Conservation (phyloP, 495 filamentous ascomycete species). For the Penicillium pancosmium region DNA sequence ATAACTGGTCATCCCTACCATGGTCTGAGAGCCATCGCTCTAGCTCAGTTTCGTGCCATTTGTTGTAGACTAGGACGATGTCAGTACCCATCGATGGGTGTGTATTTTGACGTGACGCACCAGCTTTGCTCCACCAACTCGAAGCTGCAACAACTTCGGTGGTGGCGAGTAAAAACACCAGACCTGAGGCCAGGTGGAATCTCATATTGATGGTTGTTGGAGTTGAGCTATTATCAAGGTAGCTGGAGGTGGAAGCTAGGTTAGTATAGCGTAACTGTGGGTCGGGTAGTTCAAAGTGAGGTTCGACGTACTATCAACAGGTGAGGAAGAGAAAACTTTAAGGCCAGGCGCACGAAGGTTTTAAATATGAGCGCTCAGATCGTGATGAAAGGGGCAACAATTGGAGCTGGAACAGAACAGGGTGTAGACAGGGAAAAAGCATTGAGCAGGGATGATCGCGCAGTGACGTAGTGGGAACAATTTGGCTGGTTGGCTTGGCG, state of each 20-base stretch:
- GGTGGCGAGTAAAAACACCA: constrained; percentile 70
- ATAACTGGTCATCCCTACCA: constrained; percentile 31
- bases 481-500: constrained; percentile 21
- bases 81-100: constrained; percentile 9
- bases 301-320: constrained; percentile 1
- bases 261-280: neutral
- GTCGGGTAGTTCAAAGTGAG: neutral
- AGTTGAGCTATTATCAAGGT: neutral
- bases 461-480: constrained; percentile 47
- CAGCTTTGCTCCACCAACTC: constrained; percentile 81
- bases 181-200: constrained; percentile 64
- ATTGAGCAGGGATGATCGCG: constrained; percentile 36
- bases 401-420: constrained; percentile 1
- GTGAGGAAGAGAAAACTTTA: constrained; percentile 7
- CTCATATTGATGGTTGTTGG: constrained; percentile 58
- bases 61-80: constrained; percentile 81
- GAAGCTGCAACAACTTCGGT: constrained; percentile 67
- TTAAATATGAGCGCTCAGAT: constrained; percentile 22
- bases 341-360: constrained; percentile 1
- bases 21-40: constrained; percentile 97
- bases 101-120: constrained; percentile 50
- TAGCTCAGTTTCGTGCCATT: constrained; percentile 97
- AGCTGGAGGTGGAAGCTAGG: constrained; percentile 8
- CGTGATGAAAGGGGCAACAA: constrained; percentile 5
- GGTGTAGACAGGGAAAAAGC: constrained; percentile 18